These are phyloP conservation scores for Marchantia paleacea DNA, from an alignment of 225 moss, liverwort and hornwort genomes.

Conservation along the genomic window DNA sequence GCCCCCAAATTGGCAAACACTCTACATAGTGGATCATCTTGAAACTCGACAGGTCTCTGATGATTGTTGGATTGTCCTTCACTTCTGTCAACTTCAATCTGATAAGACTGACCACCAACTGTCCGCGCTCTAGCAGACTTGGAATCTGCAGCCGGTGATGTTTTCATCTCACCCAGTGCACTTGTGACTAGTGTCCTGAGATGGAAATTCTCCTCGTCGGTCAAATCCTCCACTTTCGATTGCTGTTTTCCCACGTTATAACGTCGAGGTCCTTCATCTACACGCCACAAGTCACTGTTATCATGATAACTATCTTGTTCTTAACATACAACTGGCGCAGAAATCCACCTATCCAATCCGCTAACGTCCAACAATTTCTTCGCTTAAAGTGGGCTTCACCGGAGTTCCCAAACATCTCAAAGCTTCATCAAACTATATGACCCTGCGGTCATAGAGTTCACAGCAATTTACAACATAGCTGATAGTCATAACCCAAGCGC, in stretches of 20 bases:
- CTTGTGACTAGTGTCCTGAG: constrained; percentile 25
- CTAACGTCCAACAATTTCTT: neutral
- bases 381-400: neutral
- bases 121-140: neutral
- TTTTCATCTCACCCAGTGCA: constrained; percentile 9
- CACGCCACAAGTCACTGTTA: neutral
- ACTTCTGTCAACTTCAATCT: neutral
- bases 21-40: constrained; percentile 20
- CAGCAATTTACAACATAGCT: neutral
- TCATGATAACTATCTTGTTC: neutral
- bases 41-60: neutral
- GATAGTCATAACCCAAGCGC: no score
- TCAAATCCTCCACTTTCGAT: constrained; percentile 31
- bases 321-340: no score
- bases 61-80: neutral
- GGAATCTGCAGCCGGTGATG: neutral
- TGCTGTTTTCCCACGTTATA: neutral
- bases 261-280: neutral
- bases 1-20: constrained; percentile 27
- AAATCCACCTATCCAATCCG: neutral
- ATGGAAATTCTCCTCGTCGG: constrained; percentile 15
- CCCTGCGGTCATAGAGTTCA: neutral
- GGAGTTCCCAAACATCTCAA: neutral
- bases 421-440: neutral
- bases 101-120: neutral